A percentile compares a stretch with the other conserved stretches of the same genome.
These are phyloP conservation scores for Linnemannia hyalina DNA, from an alignment of 192 early-diverging fungal genomes.

Conservation along the genomic window DNA sequence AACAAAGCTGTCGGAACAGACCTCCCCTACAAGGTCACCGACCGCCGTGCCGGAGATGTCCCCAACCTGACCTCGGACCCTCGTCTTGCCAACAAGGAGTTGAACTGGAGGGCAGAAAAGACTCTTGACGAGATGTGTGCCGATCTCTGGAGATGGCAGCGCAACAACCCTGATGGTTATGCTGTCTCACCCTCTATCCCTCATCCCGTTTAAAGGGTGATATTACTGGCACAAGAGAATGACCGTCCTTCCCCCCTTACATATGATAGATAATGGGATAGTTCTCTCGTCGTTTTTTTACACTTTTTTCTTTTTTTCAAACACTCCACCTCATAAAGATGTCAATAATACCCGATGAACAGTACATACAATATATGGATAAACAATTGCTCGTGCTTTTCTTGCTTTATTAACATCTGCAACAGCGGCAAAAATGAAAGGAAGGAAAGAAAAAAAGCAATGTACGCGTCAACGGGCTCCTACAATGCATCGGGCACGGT, in stretches of 20 bases:
- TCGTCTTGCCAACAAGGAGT: slow-evolving; percentile 60
- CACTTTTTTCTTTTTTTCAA: neutral
- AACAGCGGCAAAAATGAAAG: neutral
- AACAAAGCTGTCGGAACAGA: slow-evolving; percentile 80
- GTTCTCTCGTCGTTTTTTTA: neutral
- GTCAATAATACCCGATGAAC: neutral
- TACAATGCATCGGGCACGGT: slow-evolving; percentile 75
- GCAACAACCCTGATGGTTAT: slow-evolving; percentile 66
- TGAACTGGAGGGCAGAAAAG: slow-evolving; percentile 65
- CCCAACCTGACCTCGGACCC: slow-evolving; percentile 67
- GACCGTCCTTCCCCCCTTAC: neutral
- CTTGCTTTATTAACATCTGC: neutral
- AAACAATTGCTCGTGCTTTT: neutral
- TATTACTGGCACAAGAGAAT: too few relatives aligned
- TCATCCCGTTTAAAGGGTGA: neutral
- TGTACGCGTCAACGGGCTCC: slow-evolving; percentile 20
- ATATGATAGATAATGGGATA: neutral
- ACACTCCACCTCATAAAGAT: neutral
- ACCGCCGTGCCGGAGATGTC: slow-evolving; percentile 66
- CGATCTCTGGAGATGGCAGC: slow-evolving; percentile 71
- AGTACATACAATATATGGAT: neutral
- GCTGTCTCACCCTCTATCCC: neutral
- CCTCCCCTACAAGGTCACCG: slow-evolving; percentile 80
- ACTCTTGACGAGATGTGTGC: slow-evolving; percentile 70
- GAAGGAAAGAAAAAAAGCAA: too few relatives aligned